Conservation (phyloP, 176 grass and related monocot genomes). For the Microstegium vimineum region DNA sequence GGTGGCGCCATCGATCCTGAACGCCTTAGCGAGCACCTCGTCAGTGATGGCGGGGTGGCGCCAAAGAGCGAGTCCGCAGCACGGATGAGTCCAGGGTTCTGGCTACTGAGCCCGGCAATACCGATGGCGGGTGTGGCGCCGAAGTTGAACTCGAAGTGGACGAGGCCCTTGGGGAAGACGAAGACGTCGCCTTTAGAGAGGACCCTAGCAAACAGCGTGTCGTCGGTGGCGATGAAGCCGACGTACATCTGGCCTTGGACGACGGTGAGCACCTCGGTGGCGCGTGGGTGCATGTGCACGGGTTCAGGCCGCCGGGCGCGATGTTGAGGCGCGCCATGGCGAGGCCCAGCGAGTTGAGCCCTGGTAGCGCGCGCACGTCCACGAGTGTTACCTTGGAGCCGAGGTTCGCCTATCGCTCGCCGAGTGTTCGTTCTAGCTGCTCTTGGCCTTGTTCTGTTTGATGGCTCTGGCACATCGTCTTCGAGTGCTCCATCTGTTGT, state of each 20-base stretch:
- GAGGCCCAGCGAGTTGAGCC: conserved; percentile 47
- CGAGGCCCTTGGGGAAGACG: conserved; percentile 39
- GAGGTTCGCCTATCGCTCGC: too few relatives aligned
- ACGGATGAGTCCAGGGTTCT: conserved; percentile 30
- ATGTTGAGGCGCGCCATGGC: conserved; percentile 38
- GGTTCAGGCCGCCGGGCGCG: conserved; percentile 31
- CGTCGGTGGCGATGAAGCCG: conserved; percentile 35
- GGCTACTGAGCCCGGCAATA: conserved; percentile 32
- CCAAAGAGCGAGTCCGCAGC: conserved; percentile 43
- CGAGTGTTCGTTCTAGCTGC: too few relatives aligned
- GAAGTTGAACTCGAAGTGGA: conserved; percentile 42
- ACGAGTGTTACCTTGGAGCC: conserved; percentile 44
- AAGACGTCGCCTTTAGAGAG: conserved; percentile 28
- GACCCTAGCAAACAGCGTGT: conserved; percentile 14
- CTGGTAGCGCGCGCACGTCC: neutral
- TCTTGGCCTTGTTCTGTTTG: too few relatives aligned
- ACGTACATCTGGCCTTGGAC: conserved; percentile 39
- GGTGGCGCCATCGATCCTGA: conserved; percentile 9
- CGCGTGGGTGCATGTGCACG: conserved; percentile 51
- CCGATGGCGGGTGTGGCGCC: neutral
- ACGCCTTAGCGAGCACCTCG: conserved; percentile 33
- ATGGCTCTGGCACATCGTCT: too few relatives aligned
- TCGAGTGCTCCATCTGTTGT: too few relatives aligned
- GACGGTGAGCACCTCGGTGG: conserved; percentile 45
- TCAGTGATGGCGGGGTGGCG: conserved; percentile 16